A percentile compares a stretch with the other conserved stretches of the same genome.
These are phyloP conservation scores for Lactarius vividus DNA, from an alignment of 768 basidiomycete species.

Conservation along the genomic window DNA sequence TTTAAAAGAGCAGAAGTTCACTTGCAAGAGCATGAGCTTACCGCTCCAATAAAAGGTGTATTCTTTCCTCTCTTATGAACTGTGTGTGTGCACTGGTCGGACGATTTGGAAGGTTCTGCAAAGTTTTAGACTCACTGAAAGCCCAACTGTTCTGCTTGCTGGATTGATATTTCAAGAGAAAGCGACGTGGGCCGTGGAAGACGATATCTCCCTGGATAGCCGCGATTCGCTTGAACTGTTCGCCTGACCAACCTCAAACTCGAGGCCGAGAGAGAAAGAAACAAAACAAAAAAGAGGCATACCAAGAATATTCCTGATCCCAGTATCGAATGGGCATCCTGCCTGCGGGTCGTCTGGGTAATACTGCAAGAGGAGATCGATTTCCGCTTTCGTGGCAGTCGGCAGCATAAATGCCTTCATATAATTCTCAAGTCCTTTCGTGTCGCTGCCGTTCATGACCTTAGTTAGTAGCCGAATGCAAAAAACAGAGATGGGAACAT, in stretches of 20 bases:
- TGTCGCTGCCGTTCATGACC: constrained; percentile 1
- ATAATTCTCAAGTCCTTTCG: not conserved
- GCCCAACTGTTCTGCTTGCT: constrained; percentile 17
- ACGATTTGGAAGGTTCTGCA: not conserved
- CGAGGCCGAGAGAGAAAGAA: not conserved
- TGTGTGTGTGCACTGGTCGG: not conserved
- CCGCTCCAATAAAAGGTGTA: constrained; percentile 14
- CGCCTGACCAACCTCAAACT: constrained; percentile 6
- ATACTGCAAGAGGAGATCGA: constrained; percentile 15
- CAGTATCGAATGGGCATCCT: constrained; percentile 31
- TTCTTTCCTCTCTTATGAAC: constrained; percentile 19
- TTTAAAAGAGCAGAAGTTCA: too few species aligned
- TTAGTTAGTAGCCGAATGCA: not conserved
- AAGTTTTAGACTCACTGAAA: constrained; percentile 9
- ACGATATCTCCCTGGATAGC: constrained; percentile 25
- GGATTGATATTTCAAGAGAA: constrained; percentile 15
- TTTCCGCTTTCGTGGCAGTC: not conserved
- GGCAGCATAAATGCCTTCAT: constrained; percentile 19
- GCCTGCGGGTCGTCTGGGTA: constrained; percentile 29
- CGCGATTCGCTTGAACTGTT: constrained; percentile 29
- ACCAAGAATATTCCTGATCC: constrained; percentile 4
- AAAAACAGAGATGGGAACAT: not conserved
- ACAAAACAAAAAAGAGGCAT: not conserved
- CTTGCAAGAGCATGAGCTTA: not conserved
- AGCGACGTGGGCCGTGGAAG: constrained; percentile 20